A percentile compares a stretch with the other conserved stretches of the same genome.
Conservation (phyloP, 2,329 filamentous ascomycete genomes). For the Fusarium nematophilum region DNA sequence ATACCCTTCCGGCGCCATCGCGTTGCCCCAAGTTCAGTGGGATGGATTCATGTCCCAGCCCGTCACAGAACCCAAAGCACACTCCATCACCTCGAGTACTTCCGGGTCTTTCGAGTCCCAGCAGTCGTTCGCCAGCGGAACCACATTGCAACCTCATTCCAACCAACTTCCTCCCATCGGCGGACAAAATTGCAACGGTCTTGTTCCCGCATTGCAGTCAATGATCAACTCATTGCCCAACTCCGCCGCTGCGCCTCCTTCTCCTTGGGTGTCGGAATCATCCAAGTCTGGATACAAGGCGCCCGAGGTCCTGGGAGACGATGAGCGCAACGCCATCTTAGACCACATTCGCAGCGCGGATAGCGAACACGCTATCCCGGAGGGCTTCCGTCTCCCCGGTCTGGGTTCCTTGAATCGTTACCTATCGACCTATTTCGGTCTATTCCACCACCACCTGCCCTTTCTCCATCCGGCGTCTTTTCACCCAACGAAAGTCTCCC, state of each 20-base stretch:
- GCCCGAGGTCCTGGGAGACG: slow-evolving; percentile 85
- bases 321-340: slow-evolving; percentile 85
- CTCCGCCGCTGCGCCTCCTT: slow-evolving; percentile 76
- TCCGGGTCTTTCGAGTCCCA: slow-evolving; percentile 76
- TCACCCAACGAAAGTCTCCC: slow-evolving; percentile 80
- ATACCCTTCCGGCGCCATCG: slow-evolving; percentile 82
- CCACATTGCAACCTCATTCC: slow-evolving; percentile 66
- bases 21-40: slow-evolving; percentile 90
- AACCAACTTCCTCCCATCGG: slow-evolving; percentile 76
- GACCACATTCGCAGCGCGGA: slow-evolving; percentile 88
- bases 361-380: slow-evolving; percentile 82
- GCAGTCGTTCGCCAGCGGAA: slow-evolving; percentile 69
- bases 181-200: slow-evolving; percentile 69
- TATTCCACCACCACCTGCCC: slow-evolving; percentile 96
- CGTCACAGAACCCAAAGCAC: slow-evolving; percentile 77
- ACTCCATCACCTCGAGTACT: slow-evolving; percentile 75
- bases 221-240: slow-evolving; percentile 78
- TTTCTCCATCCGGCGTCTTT: slow-evolving; percentile 96
- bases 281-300: slow-evolving; percentile 76
- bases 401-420: slow-evolving; percentile 88
- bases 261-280: slow-evolving; percentile 74
- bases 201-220: slow-evolving; percentile 75
- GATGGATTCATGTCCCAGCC: slow-evolving; percentile 83
- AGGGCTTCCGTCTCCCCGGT: slow-evolving; percentile 88
- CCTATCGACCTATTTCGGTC: slow-evolving; percentile 93